A percentile compares a stretch with the other conserved stretches of the same genome.
Conservation (phyloP, 1,284 basidiomycete genomes). For the Cutaneotrichosporon sp. region DNA sequence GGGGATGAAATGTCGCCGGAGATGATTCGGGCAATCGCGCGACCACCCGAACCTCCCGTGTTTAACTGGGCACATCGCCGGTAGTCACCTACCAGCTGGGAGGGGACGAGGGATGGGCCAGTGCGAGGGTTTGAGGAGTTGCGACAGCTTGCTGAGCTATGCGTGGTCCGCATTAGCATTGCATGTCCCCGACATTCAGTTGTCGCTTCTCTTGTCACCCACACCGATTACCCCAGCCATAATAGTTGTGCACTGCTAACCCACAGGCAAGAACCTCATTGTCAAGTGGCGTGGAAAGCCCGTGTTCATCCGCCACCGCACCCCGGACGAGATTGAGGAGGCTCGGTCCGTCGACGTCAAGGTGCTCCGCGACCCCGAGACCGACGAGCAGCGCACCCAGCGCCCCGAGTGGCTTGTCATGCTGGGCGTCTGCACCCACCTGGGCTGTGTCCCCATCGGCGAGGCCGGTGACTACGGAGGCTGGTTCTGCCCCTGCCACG, state of each 20-base stretch:
- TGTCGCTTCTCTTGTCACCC: too few species aligned
- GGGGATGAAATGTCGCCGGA: too few species aligned
- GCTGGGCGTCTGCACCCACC: conserved; percentile 96
- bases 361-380: conserved; percentile 84
- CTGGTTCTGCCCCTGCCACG: conserved; percentile 98
- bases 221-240: too few species aligned
- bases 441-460: conserved; percentile 98
- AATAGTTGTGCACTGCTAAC: conserved; percentile 5
- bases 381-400: conserved; percentile 82
- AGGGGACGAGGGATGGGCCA: too few species aligned
- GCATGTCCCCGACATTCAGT: too few species aligned
- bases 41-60: too few species aligned
- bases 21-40: too few species aligned
- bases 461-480: conserved; percentile 97
- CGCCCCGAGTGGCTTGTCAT: conserved; percentile 98
- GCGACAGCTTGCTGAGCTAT: too few species aligned
- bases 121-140: too few species aligned
- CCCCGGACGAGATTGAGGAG: conserved; percentile 86
- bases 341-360: conserved; percentile 82
- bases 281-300: conserved; percentile 99
- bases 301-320: conserved; percentile 98
- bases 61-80: too few species aligned
- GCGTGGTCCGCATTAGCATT: too few species aligned
- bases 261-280: conserved; percentile 58
- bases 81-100: too few species aligned